Conservation (phyloP, 768 basidiomycete species). For the Lactifluus volemus region DNA sequence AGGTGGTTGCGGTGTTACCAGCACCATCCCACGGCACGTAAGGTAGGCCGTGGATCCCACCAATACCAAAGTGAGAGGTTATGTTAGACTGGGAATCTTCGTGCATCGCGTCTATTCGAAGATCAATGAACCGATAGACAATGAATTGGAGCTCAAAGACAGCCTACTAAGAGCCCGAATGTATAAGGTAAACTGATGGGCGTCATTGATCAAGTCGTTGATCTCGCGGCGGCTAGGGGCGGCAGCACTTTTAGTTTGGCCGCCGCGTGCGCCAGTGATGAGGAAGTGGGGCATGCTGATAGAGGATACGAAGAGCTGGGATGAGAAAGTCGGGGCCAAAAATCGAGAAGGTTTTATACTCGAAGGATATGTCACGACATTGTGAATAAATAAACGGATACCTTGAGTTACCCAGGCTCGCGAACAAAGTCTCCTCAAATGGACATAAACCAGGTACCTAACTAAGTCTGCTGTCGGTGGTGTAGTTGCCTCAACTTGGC, state of each 20-base stretch:
- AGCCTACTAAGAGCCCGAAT: slow-evolving; percentile 40
- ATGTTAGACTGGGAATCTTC: slow-evolving; percentile 25
- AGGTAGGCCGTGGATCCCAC: slow-evolving; percentile 47
- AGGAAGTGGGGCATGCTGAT: slow-evolving; percentile 1
- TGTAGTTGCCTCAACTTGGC: too few relatives aligned
- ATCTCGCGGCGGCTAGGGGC: slow-evolving; percentile 13
- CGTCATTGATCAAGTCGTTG: neutral
- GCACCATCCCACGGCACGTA: slow-evolving; percentile 37
- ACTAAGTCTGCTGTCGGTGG: too few relatives aligned
- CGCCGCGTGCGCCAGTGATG: slow-evolving; percentile 3
- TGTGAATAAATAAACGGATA: too few relatives aligned
- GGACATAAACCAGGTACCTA: too few relatives aligned
- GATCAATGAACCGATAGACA: neutral
- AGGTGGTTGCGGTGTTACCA: slow-evolving; percentile 22
- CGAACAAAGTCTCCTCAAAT: too few relatives aligned
- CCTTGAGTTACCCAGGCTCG: too few relatives aligned
- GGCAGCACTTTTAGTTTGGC: neutral
- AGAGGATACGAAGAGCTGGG: neutral
- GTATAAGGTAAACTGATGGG: slow-evolving; percentile 37
- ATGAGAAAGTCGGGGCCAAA: neutral
- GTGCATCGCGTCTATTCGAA: slow-evolving; percentile 26
- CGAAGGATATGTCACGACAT: too few relatives aligned
- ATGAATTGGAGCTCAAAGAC: neutral
- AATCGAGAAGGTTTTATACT: neutral
- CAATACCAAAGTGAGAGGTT: slow-evolving; percentile 37